phyloP scores from a whole-genome alignment of 73 alveolate species.

The Paramecium caudatum region DNA sequence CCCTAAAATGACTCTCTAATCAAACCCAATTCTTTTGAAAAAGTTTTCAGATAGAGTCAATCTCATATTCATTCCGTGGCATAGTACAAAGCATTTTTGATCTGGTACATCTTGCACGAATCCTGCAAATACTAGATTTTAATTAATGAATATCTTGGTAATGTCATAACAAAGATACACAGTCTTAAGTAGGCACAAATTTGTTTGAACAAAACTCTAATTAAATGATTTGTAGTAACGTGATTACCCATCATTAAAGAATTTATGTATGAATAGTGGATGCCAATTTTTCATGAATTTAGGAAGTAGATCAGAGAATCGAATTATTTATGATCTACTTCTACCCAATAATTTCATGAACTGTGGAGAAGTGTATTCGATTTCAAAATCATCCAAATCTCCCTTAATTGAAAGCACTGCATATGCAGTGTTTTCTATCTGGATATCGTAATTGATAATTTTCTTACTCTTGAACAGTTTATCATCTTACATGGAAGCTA shows the following conservation, averaged over 20 bases:
- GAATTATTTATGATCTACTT: neutral
- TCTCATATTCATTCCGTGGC: neutral
- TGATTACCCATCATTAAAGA: constrained; percentile 43
- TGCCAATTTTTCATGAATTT: constrained; percentile 41
- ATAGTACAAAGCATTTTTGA: constrained; percentile 4
- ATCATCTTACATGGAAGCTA: constrained; percentile 9
- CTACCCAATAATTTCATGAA: neutral
- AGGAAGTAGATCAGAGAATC: neutral
- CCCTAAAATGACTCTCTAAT: neutral
- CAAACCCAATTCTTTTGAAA: constrained; percentile 2
- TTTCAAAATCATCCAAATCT: constrained; percentile 24
- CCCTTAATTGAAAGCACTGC: constrained; percentile 6
- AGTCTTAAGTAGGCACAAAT: neutral
- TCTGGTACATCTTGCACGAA: constrained; percentile 23
- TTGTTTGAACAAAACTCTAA: neutral
- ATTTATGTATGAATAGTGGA: neutral
- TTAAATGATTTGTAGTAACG: neutral
- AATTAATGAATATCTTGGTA: neutral
- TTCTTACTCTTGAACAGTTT: constrained; percentile 34
- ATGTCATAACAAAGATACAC: constrained; percentile 21
- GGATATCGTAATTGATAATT: neutral
- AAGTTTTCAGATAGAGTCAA: constrained; percentile 9
- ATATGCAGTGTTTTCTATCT: neutral
- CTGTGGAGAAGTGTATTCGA: neutral
- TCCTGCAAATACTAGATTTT: constrained; percentile 13